Percentiles rank a stretch among this genome's conserved stretches.
These are phyloP conservation scores for Flammula alnicola DNA, from an alignment of 1,284 basidiomycete species.

Conservation along the genomic window DNA sequence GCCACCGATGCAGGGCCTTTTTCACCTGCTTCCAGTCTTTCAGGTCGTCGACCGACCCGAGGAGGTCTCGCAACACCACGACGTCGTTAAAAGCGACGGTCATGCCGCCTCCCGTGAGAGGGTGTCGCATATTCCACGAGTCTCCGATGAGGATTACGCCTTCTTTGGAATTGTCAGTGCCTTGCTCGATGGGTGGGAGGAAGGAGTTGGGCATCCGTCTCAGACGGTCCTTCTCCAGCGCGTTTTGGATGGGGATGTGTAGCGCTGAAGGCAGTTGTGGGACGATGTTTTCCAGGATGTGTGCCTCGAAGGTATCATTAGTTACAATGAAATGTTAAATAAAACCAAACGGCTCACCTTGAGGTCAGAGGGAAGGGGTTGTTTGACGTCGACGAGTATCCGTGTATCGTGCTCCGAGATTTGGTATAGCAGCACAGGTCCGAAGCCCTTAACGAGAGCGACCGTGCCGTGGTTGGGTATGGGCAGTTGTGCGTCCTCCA, in stretches of 20 bases:
- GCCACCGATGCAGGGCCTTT: slow-evolving; percentile 71
- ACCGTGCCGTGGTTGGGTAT: slow-evolving; percentile 90
- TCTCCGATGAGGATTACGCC: slow-evolving; percentile 93
- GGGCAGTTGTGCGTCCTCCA: slow-evolving; percentile 79
- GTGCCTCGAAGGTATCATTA: slow-evolving; percentile 46
- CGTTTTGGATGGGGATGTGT: slow-evolving; percentile 62
- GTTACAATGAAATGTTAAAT: neutral
- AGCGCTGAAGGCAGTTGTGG: slow-evolving; percentile 81
- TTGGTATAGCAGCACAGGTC: slow-evolving; percentile 91
- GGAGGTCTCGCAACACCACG: slow-evolving; percentile 69
- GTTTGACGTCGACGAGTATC: slow-evolving; percentile 92
- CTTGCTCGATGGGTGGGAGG: slow-evolving; percentile 87
- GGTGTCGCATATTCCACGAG: slow-evolving; percentile 99
- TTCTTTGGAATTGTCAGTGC: slow-evolving; percentile 55
- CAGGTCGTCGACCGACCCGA: slow-evolving; percentile 55
- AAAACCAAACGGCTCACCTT: slow-evolving; percentile 53
- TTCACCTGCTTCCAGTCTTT: slow-evolving; percentile 69
- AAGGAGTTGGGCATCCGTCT: slow-evolving; percentile 97
- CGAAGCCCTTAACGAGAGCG: slow-evolving; percentile 70
- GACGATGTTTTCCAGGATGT: slow-evolving; percentile 74
- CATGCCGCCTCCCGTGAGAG: slow-evolving; percentile 97
- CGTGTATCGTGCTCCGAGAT: slow-evolving; percentile 73
- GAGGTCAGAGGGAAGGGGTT: slow-evolving; percentile 83
- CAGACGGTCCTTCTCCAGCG: slow-evolving; percentile 74
- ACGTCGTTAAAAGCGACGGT: slow-evolving; percentile 90